Percentiles rank a stretch among this genome's conserved stretches.
Evolutionary conservation across 2,329 filamentous ascomycete species (phyloP).

Genomic region (Arthrobotrys conoides): DNA sequence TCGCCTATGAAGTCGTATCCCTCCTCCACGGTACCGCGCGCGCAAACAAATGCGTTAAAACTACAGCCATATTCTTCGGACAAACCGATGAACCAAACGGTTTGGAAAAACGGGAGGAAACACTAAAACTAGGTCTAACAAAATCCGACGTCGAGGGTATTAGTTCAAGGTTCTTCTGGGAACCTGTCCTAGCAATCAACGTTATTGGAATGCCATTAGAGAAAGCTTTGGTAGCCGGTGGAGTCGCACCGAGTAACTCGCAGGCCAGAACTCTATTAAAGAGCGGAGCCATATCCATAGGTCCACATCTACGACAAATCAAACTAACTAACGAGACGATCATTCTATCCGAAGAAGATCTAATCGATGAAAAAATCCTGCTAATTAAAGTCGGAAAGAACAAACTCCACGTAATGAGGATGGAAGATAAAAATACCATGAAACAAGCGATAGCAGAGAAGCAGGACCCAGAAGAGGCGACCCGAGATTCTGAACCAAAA

Average conservation of each 20-base stretch:
- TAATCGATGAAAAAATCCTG: constrained; percentile 31
- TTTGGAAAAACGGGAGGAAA: not conserved
- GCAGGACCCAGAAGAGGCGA: not conserved
- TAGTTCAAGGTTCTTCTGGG: constrained; percentile 34
- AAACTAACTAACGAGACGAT: constrained; percentile 18
- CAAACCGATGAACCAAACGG: not conserved
- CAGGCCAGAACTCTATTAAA: constrained; percentile 39
- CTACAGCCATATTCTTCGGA: constrained; percentile 42
- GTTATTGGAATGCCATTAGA: constrained; percentile 37
- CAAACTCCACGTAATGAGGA: constrained; percentile 33
- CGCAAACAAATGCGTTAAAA: constrained; percentile 74
- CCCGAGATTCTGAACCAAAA: not conserved
- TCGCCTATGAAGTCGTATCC: constrained; percentile 85
- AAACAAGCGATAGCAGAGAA: constrained; percentile 7
- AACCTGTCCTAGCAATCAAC: constrained; percentile 9
- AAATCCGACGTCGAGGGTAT: constrained; percentile 30
- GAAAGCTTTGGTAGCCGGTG: constrained; percentile 23
- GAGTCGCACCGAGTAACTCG: constrained; percentile 27
- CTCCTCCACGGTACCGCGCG: constrained; percentile 80
- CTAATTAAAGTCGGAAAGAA: constrained; percentile 54
- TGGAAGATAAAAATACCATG: constrained; percentile 13
- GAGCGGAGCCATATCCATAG: constrained; percentile 43
- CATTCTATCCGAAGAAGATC: constrained; percentile 7
- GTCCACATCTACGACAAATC: constrained; percentile 42
- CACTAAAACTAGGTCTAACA: constrained; percentile 1